Percentiles rank a stretch among this genome's conserved stretches.
Evolutionary conservation across 257 asterid species (phyloP).

Genomic region (Penstemon newberryi): DNA sequence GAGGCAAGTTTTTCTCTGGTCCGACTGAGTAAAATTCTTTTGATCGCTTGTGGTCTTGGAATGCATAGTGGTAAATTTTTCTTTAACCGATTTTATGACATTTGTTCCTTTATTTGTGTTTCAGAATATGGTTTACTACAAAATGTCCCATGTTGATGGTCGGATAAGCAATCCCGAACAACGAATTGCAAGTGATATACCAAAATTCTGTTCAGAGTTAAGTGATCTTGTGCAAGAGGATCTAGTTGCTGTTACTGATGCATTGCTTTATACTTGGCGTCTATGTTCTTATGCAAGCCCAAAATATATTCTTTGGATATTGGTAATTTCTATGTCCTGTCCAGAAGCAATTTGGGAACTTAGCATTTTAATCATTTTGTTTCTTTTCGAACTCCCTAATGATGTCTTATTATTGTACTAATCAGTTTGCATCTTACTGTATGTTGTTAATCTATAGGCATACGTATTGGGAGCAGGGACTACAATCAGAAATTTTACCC

Average conservation of each 20-base stretch:
- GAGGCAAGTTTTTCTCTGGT: slow-evolving; percentile 12
- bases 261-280: slow-evolving; percentile 94
- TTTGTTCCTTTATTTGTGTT: slow-evolving; percentile 26
- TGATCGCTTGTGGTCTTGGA: slow-evolving; percentile 22
- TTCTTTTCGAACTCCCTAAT: slow-evolving; percentile 11
- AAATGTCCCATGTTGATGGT: slow-evolving; percentile 96
- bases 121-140: slow-evolving; percentile 98
- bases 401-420: slow-evolving; percentile 14
- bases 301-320: slow-evolving; percentile 88
- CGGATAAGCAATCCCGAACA: slow-evolving; percentile 95
- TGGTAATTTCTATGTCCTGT: slow-evolving; percentile 46
- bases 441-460: slow-evolving; percentile 58
- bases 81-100: too few relatives aligned
- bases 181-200: slow-evolving; percentile 97
- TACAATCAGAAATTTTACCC: slow-evolving; percentile 79
- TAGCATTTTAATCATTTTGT: slow-evolving; percentile 13
- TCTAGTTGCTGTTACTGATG: slow-evolving; percentile 88
- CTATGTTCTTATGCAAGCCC: slow-evolving; percentile 99
- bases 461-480: slow-evolving; percentile 96
- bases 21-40: slow-evolving; percentile 20
- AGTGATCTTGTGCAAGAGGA: slow-evolving; percentile 99
- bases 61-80: not conserved
- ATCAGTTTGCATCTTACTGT: slow-evolving; percentile 29
- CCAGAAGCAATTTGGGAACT: slow-evolving; percentile 22
- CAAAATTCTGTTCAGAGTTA: slow-evolving; percentile 91